Conservation (phyloP, 2,329 filamentous ascomycete species). For the Microcyclosporella mali region DNA sequence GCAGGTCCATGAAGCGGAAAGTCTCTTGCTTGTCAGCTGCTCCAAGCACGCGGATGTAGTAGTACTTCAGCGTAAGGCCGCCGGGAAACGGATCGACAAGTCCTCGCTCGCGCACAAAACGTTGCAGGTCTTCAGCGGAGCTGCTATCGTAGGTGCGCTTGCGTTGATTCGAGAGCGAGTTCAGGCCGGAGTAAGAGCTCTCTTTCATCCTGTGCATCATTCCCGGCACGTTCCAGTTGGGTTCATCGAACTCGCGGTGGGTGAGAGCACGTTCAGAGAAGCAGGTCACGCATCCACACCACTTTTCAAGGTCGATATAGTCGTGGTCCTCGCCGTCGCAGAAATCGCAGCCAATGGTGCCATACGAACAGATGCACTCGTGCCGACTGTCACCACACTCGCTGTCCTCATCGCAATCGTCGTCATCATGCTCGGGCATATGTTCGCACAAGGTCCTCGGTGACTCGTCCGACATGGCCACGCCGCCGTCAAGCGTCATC, state of each 20-base stretch:
- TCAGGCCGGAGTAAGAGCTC: not conserved
- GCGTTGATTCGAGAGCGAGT: not conserved
- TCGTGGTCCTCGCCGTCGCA: not conserved
- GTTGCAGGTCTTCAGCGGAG: slow-evolving; percentile 9
- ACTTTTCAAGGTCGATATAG: not conserved
- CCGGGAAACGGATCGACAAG: slow-evolving; percentile 17
- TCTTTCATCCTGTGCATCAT: no score
- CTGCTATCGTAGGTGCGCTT: not conserved
- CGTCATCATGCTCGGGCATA: not conserved
- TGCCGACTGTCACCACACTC: not conserved
- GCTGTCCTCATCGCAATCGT: not conserved
- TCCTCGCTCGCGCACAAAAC: slow-evolving; percentile 13
- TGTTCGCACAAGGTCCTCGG: no score
- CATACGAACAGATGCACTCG: not conserved
- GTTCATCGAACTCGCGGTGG: not conserved
- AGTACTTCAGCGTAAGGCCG: slow-evolving; percentile 16
- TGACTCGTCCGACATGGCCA: no score
- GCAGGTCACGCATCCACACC: not conserved
- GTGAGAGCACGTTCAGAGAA: not conserved
- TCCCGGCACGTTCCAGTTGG: not conserved
- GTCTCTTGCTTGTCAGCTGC: slow-evolving; percentile 7
- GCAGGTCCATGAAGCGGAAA: slow-evolving; percentile 22
- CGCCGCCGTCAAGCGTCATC: no score
- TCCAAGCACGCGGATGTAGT: slow-evolving; percentile 13
- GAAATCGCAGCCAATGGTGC: not conserved